These are phyloP conservation scores for Neoscytalidium dimidiatum DNA, from an alignment of 2,329 filamentous ascomycete genomes.

Conservation along the genomic window DNA sequence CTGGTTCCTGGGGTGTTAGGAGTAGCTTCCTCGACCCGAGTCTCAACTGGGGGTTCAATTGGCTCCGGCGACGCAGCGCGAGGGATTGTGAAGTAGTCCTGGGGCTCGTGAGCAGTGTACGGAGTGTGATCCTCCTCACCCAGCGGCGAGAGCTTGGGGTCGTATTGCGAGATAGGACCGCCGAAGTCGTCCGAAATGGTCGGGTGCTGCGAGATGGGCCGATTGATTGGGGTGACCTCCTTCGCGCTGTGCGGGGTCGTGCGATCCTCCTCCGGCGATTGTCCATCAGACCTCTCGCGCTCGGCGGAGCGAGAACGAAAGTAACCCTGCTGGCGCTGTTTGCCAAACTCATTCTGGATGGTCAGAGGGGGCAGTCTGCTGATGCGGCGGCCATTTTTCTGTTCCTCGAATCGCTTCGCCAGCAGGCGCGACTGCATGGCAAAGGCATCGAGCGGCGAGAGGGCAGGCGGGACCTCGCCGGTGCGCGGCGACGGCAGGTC, in stretches of 20 bases:
- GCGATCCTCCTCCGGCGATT: slow-evolving; percentile 34
- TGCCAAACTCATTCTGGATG: slow-evolving; percentile 75
- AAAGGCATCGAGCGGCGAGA: slow-evolving; percentile 94
- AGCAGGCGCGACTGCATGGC: slow-evolving; percentile 87
- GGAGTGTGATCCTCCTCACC: slow-evolving; percentile 33
- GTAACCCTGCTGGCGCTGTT: slow-evolving; percentile 74
- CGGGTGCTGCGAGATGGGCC: slow-evolving; percentile 40
- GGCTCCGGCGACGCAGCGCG: slow-evolving; percentile 48
- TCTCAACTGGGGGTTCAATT: slow-evolving; percentile 36
- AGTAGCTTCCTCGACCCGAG: slow-evolving; percentile 45
- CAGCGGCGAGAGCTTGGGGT: slow-evolving; percentile 36
- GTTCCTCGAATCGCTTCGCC: slow-evolving; percentile 78
- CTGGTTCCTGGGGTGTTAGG: slow-evolving; percentile 39
- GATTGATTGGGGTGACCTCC: slow-evolving; percentile 31
- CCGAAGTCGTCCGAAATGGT: slow-evolving; percentile 35
- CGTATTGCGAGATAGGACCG: slow-evolving; percentile 31
- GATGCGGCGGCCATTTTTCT: slow-evolving; percentile 71
- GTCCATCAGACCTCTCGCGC: slow-evolving; percentile 58
- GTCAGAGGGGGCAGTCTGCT: slow-evolving; percentile 84
- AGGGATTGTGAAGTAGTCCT: slow-evolving; percentile 49
- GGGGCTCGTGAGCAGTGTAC: slow-evolving; percentile 22
- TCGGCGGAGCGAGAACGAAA: slow-evolving; percentile 70
- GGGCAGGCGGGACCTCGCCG: slow-evolving; percentile 74
- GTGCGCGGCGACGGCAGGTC: slow-evolving; percentile 51
- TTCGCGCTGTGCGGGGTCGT: slow-evolving; percentile 27